Evolutionary conservation across 306 rosid genomes (phyloP).

Genomic region (Vachellia collinsii): DNA sequence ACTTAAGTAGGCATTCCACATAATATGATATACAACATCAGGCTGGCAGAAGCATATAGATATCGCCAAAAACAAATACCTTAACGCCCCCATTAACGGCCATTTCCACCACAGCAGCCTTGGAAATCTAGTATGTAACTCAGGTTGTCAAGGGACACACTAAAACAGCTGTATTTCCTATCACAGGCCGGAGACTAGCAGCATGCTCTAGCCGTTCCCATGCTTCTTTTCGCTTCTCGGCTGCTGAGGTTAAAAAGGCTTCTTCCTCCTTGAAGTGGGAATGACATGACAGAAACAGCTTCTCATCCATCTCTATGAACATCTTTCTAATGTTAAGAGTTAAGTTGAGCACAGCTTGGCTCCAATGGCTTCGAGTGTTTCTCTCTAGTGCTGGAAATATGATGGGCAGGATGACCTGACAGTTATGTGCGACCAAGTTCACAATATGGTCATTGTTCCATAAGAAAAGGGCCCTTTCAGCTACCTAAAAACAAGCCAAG

Average conservation of each 20-base stretch:
- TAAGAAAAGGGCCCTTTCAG: constrained; percentile 94
- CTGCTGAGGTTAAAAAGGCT: constrained; percentile 47
- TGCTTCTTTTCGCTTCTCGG: constrained; percentile 73
- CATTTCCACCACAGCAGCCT: constrained; percentile 38
- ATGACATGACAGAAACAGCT: constrained; percentile 70
- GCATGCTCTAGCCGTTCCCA: constrained; percentile 82
- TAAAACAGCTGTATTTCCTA: constrained; percentile 81
- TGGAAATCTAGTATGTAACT: constrained; percentile 44
- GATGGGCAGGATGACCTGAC: constrained; percentile 78
- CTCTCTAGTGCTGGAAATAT: constrained; percentile 79
- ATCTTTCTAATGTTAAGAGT: constrained; percentile 77
- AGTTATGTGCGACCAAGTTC: constrained; percentile 80
- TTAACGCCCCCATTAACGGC: constrained; percentile 45
- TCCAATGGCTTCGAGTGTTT: constrained; percentile 81
- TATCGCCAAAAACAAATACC: constrained; percentile 30
- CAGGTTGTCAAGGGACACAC: constrained; percentile 63
- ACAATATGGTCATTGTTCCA: constrained; percentile 92
- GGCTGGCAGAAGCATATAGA: constrained; percentile 49
- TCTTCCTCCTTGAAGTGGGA: constrained; percentile 72
- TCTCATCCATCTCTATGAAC: constrained; percentile 91
- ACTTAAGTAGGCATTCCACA: constrained; percentile 32
- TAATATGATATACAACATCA: constrained; percentile 40
- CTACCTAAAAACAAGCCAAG: constrained; percentile 65
- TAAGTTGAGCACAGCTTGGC: constrained; percentile 82
- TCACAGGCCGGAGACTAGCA: constrained; percentile 75